A percentile compares a stretch with the other conserved stretches of the same genome.
These are phyloP conservation scores for Cryptosporidium baileyi DNA, from an alignment of 169 alveolate genomes.

Conservation along the genomic window DNA sequence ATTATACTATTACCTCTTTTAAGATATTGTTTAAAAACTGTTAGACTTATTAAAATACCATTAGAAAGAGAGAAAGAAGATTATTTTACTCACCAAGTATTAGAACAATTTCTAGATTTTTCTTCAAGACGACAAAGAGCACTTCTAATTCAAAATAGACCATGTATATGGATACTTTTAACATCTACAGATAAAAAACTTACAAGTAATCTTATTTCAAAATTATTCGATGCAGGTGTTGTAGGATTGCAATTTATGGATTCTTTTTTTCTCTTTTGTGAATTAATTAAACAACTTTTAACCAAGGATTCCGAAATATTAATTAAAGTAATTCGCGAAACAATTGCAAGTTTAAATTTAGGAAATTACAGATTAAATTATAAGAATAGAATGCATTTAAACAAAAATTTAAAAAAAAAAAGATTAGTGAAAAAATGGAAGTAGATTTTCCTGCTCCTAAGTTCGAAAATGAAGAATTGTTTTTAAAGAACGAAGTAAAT, in stretches of 20 bases:
- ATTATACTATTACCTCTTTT: constrained; percentile 10
- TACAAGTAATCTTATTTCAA: neutral
- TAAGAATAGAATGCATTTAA: neutral
- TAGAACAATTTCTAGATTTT: constrained; percentile 39
- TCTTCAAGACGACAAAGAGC: constrained; percentile 35
- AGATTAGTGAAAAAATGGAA: neutral
- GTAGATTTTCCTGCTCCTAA: neutral
- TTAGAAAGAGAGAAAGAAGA: constrained; percentile 2
- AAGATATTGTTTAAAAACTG: constrained; percentile 8
- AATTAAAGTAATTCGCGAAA: neutral
- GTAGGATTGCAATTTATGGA: constrained; percentile 36
- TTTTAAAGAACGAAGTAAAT: neutral
- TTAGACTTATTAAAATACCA: constrained; percentile 53
- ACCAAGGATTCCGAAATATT: neutral
- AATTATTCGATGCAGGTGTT: neutral
- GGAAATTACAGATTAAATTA: neutral
- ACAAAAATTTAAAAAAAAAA: too few relatives aligned
- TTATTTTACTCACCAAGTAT: neutral
- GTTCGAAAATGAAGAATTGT: neutral
- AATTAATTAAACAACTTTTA: neutral
- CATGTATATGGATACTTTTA: constrained; percentile 39
- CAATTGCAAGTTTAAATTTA: neutral
- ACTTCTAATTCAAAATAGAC: constrained; percentile 35
- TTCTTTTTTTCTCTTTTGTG: neutral
- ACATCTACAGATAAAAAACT: constrained; percentile 2